phyloP scores from a whole-genome alignment of 2,329 filamentous ascomycete genomes.

The Cercospora zeina region DNA sequence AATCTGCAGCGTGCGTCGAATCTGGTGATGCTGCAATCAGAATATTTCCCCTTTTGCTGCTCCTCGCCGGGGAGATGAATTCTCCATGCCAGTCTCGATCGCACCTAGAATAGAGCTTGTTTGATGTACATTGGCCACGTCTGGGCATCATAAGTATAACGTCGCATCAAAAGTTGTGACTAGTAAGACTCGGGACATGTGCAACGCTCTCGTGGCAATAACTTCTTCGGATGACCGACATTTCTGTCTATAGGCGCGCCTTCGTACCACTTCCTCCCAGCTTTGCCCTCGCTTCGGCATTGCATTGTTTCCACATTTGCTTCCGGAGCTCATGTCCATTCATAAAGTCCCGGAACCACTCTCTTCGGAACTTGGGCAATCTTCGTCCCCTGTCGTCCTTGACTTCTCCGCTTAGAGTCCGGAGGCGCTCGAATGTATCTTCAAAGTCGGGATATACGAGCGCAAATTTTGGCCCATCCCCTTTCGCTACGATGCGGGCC shows the following conservation, averaged over 20 bases:
- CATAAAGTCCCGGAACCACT: constrained; percentile 21
- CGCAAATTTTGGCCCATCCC: constrained; percentile 59
- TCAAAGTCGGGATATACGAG: constrained; percentile 63
- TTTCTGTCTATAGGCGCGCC: neutral
- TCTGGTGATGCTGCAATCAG: neutral
- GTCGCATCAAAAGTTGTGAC: too few relatives aligned
- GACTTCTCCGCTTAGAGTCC: constrained; percentile 52
- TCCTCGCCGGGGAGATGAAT: neutral
- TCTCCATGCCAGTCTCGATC: neutral
- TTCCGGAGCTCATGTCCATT: constrained; percentile 20
- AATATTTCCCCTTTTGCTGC: neutral
- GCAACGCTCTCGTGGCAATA: too few relatives aligned
- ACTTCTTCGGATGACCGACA: neutral
- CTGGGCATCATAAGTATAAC: too few relatives aligned
- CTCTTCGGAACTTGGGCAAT: constrained; percentile 17
- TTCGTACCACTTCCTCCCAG: neutral
- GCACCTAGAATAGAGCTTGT: neutral
- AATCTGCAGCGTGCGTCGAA: neutral
- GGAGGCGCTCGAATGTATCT: constrained; percentile 62
- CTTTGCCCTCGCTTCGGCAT: constrained; percentile 9
- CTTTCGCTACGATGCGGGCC: constrained; percentile 55
- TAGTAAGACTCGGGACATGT: too few relatives aligned
- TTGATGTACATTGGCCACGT: too few relatives aligned
- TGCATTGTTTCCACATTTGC: constrained; percentile 19
- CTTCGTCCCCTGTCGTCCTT: constrained; percentile 1